Percentiles rank a stretch among this genome's conserved stretches.
phyloP scores from a whole-genome alignment of 306 rosid genomes.

The Cotoneaster glaucophyllus region DNA sequence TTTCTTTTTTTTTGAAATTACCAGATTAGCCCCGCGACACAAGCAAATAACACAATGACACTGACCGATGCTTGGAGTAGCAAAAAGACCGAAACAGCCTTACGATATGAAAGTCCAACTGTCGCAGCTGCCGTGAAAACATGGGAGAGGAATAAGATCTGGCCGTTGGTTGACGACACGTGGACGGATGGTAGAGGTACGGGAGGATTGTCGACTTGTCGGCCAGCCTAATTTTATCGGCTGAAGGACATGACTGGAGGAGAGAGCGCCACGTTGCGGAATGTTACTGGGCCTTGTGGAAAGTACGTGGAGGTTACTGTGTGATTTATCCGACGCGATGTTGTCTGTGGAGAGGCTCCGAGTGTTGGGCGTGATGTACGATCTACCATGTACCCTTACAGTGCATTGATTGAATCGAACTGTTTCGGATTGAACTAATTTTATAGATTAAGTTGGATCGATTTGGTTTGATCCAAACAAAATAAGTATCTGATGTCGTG shows the following conservation, averaged over 20 bases:
- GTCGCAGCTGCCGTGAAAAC: not conserved
- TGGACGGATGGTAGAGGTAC: constrained; percentile 33
- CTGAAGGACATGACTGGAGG: not conserved
- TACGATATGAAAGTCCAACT: not conserved
- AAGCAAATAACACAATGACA: not conserved
- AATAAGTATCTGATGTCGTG: no score
- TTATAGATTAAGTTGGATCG: no score
- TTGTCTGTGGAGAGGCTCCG: not conserved
- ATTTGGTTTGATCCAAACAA: no score
- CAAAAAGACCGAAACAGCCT: constrained; percentile 14
- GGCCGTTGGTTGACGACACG: constrained; percentile 22
- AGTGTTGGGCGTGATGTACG: not conserved
- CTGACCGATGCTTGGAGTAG: not conserved
- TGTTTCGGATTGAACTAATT: accelerated
- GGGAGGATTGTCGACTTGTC: constrained; percentile 44
- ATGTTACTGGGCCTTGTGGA: constrained; percentile 10
- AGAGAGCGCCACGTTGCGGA: constrained; percentile 38
- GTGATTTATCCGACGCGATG: constrained; percentile 8
- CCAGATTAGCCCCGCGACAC: constrained; percentile 8
- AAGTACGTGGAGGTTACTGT: constrained; percentile 4
- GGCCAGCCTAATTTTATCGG: constrained; percentile 32
- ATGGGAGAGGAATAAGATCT: not conserved
- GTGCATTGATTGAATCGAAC: no score
- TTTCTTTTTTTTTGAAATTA: not conserved
- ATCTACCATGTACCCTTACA: not conserved